Evolutionary conservation across 148 eudicot genomes (phyloP).

Genomic region (Spergularia bocconei): DNA sequence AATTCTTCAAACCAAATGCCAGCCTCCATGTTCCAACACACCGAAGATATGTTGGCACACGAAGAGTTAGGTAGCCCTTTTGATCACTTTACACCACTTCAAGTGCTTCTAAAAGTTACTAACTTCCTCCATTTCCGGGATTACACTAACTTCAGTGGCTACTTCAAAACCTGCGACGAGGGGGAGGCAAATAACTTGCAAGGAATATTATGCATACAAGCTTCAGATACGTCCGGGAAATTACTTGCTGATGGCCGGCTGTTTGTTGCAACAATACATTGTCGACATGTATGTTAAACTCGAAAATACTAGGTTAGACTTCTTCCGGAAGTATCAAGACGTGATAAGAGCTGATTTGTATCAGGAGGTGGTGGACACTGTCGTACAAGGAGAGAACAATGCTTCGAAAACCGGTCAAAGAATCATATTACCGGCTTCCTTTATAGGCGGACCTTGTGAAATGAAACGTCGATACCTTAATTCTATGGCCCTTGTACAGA

Average conservation of each 20-base stretch:
- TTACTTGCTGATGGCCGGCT: background rate
- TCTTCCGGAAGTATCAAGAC: no score
- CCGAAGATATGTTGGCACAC: background rate
- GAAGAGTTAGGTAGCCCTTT: no score
- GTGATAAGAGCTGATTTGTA: background rate
- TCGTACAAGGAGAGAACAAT: background rate
- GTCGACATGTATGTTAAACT: no score
- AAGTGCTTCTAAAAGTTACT: no score
- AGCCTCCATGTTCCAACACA: background rate
- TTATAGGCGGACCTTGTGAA: background rate
- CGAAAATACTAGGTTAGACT: no score
- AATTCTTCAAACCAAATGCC: no score
- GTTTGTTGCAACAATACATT: background rate
- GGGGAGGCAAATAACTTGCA: background rate
- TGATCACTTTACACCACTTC: no score
- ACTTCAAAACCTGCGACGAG: background rate
- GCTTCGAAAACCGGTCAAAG: background rate
- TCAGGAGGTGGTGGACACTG: background rate
- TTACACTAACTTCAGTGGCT: background rate
- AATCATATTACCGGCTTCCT: background rate
- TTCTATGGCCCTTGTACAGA: no score
- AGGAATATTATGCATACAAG: background rate
- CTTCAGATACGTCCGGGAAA: background rate
- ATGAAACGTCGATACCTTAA: background rate
- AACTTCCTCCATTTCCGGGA: no score